phyloP scores from a whole-genome alignment of 2,329 filamentous ascomycete species.

The Hypomyces perniciosus region DNA sequence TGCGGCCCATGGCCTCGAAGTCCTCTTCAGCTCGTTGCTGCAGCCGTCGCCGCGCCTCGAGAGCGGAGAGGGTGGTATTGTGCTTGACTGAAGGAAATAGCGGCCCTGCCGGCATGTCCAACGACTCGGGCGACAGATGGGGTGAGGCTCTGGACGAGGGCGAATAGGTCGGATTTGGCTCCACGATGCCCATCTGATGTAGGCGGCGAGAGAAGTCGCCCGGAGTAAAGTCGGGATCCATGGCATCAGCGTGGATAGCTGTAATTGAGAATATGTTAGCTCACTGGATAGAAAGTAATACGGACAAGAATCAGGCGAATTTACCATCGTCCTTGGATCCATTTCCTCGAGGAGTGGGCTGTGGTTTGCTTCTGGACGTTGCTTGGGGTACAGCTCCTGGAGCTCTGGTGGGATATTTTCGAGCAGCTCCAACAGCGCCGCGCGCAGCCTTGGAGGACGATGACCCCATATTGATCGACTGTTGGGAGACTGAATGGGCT shows the following conservation, averaged over 20 bases:
- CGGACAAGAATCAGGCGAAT: background rate
- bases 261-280: background rate
- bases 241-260: conserved; percentile 36
- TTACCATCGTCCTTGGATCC: conserved; percentile 19
- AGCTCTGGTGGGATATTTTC: conserved; percentile 40
- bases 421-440: conserved; percentile 16
- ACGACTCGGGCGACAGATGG: conserved; percentile 11
- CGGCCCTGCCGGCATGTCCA: conserved; percentile 20
- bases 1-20: conserved; percentile 33
- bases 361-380: conserved; percentile 14
- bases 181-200: conserved; percentile 48
- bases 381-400: conserved; percentile 19
- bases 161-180: conserved; percentile 49
- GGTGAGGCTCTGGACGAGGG: conserved; percentile 41
- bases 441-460: conserved; percentile 13
- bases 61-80: conserved; percentile 44
- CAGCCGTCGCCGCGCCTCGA: conserved; percentile 42
- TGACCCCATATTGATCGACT: conserved; percentile 6
- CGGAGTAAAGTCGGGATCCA: conserved; percentile 36
- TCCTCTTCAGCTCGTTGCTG: conserved; percentile 40
- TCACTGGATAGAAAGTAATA: background rate
- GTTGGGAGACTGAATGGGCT: background rate
- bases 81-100: conserved; percentile 25
- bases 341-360: conserved; percentile 8
- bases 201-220: conserved; percentile 47